Evolutionary conservation across 2,329 filamentous ascomycete species (phyloP).

Genomic region (Chaetomiaceae sp.): DNA sequence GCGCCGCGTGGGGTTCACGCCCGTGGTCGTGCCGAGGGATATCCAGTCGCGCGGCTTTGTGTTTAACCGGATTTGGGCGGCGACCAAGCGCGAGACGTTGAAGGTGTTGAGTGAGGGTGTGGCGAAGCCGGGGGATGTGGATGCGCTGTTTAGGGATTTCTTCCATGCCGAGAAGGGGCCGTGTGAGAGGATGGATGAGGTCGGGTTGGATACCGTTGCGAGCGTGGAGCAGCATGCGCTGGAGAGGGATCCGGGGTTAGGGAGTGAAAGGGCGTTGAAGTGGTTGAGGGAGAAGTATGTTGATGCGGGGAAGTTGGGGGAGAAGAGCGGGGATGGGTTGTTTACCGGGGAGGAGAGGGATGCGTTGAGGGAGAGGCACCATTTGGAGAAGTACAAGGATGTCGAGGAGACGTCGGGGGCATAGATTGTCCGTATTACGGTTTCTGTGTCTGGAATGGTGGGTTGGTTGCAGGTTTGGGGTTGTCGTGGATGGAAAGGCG

Average conservation of each 20-base stretch:
- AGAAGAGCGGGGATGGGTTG: slow-evolving; percentile 31
- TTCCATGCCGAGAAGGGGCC: slow-evolving; percentile 31
- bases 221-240: slow-evolving; percentile 29
- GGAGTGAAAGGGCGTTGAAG: slow-evolving; percentile 13
- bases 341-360: slow-evolving; percentile 27
- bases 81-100: slow-evolving; percentile 34
- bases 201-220: slow-evolving; percentile 33
- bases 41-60: slow-evolving; percentile 33
- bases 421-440: slow-evolving; percentile 1
- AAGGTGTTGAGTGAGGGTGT: slow-evolving; percentile 32
- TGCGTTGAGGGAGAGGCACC: slow-evolving; percentile 23
- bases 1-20: slow-evolving; percentile 28
- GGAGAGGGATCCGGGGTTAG: slow-evolving; percentile 18
- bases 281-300: slow-evolving; percentile 31
- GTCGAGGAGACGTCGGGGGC: slow-evolving; percentile 27
- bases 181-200: slow-evolving; percentile 33
- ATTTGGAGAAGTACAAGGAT: slow-evolving; percentile 12
- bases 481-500: too few species aligned
- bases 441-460: neutral
- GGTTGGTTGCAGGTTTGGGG: neutral
- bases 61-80: slow-evolving; percentile 36
- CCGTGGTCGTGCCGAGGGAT: slow-evolving; percentile 26
- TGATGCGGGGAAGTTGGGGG: slow-evolving; percentile 27
- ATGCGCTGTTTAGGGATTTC: slow-evolving; percentile 31
- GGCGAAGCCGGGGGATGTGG: slow-evolving; percentile 31